Base-by-base conservation (phyloP, 352 stramenopile genomes). In the Globisporangium spinosum region DNA sequence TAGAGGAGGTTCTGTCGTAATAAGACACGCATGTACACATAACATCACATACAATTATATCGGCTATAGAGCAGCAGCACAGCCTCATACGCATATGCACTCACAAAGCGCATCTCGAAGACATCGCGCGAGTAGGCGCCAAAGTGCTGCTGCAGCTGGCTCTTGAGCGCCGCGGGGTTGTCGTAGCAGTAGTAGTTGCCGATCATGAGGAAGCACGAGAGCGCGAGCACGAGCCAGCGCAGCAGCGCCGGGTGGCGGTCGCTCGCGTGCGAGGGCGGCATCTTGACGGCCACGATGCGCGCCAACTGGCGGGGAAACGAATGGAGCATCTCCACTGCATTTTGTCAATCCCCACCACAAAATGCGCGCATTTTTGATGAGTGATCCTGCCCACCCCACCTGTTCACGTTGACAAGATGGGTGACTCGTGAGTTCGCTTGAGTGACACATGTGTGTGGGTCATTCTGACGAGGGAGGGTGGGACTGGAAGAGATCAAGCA, bases 101-200 rank as follows among this genome's bases (percentile, higher is more conserved):
- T 62, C 27, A 94, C 87, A 58, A 92, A 92, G 66, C 91, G 80
- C 51, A 91, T 91, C 77, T 94, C 87, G 71, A 87, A 94, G 71
- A 78, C 83, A 27, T 83, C 71, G 59, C 91, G 88, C 15, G 85
- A 77, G 70, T 83, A 82, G 58, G 81, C 71, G 64, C 69, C 88
- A 62, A 96, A 95, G 67, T 83, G 88, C 74, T 95, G 87, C 72
- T 95, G 85, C 64, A 97, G 77, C 63, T 94, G 85, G 60, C 81
- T 92, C 70, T 97, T 93, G 63, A 97, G 83, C 55, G 90, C 89
- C 62, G 87, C 83, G 0, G 91, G 90, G 67, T 95, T 95, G 76
- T 97, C 91, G 64, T 93, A 97, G 83, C 86, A 95, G 69, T 95
- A 97, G 75, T 97, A 97, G 71, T 93, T 95, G 70, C 89, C 87